Evolutionary conservation across 2,329 filamentous ascomycete genomes (phyloP), one percentile per base, ranked within the genome.

Genomic region (Ophiosphaerella korrae): DNA sequence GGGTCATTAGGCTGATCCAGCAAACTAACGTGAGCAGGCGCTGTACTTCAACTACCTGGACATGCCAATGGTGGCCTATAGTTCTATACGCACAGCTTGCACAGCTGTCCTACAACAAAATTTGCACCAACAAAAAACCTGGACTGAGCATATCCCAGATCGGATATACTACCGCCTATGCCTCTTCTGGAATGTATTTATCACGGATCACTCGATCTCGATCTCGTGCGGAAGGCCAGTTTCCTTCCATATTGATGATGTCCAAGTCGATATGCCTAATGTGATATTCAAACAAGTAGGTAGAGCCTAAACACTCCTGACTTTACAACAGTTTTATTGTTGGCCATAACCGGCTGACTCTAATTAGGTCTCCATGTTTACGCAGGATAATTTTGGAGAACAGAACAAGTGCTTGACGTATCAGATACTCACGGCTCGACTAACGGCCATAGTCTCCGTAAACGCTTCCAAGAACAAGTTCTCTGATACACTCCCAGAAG

Each of bases 151-250:
- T 35, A 42, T 52, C 26, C 13, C 55, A 36, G 12, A 60, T 36
- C 51, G 65, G 18, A 50, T 53, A 8, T 64, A 66, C 37, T 57
- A 62, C 52, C 63, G 60, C 7, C 50, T 66, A 32, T 62, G 60
- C 36, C 55, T 66, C 0, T 70, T 72, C 42, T 72, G 70, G 68
- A 64, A 58, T 5, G 40, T 68, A 1, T 61, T 64, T 21, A 54
- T 66, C 13, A 34, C 56, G 9, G 70, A 72, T 40, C 64, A 63
- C 14, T 59, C 60, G 7, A 68, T 71, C 34, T 64, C 68, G 0
- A 43, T 70, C 11, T 64, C 67, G 11, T 72, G 67, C 42, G 61
- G 63, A 14, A 60, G 68, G 14, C 70, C 70, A 1, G 66, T 67
- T 29, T 58, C 62, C 11, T 61, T 72, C 12, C 64, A 63, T 24